Base-by-base conservation (phyloP, 225 moss, liverwort and hornwort genomes). In the Marchantia polymorpha region DNA sequence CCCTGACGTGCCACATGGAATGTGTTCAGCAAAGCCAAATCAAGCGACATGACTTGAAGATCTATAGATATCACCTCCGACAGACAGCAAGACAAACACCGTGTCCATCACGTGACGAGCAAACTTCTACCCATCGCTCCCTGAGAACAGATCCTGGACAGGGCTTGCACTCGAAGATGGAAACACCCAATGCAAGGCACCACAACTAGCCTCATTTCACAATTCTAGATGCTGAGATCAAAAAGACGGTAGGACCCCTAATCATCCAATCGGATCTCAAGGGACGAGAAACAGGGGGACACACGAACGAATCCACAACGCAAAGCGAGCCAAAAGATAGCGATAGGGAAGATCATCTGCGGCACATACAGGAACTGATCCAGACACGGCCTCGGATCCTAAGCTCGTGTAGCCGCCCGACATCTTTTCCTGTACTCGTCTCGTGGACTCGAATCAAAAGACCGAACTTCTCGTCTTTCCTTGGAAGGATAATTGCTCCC, bases 341-440 rank as follows among this genome's bases (percentile, higher is more conserved):
- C 17, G 10, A 8, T 12, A 27, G 10, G 20, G 29, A 70, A 48
- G 23, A 23, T 63, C 27, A 76, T 56, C 79, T 30, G 76, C 55
- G 52, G 27, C 52, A 72, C 75, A 12, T 82, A 96, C 96, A 82
- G 96, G 96, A 78, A 94, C 96, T 85, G 96, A 91, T 92, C 96
- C 91, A 31, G 92, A 86, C 50, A 96, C 92, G 52, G 89, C 88
- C 81, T 92, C 90, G 80, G 91, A 87, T 85, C 89, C 92, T 86
- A 96, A 89, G 83, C 89, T 94, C 82, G 90, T 90, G 85, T 94
- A 96, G 30, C 91, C 91, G 81, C 85, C 89, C 81, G 96, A 93
- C 94, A 96, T 96, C 64, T 69, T 79, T 48, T 48, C 50, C 39
- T 39, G 39, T 39, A 39, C 26, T 65, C 60, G 29, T 15, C 75